These are phyloP conservation scores for Camelina sativa DNA, from an alignment of 345 rosid genomes.

Conservation along the genomic window DNA sequence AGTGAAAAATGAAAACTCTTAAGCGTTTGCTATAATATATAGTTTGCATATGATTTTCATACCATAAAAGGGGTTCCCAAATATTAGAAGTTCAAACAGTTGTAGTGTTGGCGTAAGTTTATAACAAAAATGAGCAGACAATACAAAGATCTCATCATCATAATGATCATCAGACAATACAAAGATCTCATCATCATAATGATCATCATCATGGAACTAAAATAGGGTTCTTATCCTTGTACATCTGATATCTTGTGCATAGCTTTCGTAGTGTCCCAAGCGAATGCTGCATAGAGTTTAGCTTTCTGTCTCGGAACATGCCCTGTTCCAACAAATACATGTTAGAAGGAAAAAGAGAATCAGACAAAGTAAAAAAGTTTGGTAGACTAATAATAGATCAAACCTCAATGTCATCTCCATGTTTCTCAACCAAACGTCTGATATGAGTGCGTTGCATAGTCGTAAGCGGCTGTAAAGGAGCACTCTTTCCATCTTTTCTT, in stretches of 20 bases:
- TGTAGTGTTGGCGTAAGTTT: not conserved
- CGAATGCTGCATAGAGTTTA: constrained; percentile 89
- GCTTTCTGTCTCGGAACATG: constrained; percentile 85
- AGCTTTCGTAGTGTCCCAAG: constrained; percentile 66
- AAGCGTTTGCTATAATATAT: not conserved
- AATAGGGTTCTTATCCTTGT: constrained; percentile 67
- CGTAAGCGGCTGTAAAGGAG: constrained; percentile 78
- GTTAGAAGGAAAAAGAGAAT: constrained; percentile 13
- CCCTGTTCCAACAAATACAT: constrained; percentile 51
- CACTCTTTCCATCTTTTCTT: constrained; percentile 81
- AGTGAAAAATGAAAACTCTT: not conserved
- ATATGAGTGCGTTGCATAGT: constrained; percentile 70
- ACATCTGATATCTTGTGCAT: constrained; percentile 64
- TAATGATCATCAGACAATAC: not conserved
- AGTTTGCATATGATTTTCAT: constrained; percentile 11
- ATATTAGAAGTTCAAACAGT: not conserved
- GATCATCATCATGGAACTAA: constrained; percentile 49
- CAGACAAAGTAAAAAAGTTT: not conserved
- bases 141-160: constrained; percentile 1
- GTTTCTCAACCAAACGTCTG: constrained; percentile 64
- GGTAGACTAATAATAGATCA: not conserved
- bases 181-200: constrained; percentile 7
- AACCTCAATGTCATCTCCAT: constrained; percentile 85
- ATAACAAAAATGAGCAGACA: constrained; percentile 17
- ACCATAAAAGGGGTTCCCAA: not conserved